Evolutionary conservation across 495 filamentous ascomycete genomes (phyloP).

Genomic region (Penicillium diatomitis): DNA sequence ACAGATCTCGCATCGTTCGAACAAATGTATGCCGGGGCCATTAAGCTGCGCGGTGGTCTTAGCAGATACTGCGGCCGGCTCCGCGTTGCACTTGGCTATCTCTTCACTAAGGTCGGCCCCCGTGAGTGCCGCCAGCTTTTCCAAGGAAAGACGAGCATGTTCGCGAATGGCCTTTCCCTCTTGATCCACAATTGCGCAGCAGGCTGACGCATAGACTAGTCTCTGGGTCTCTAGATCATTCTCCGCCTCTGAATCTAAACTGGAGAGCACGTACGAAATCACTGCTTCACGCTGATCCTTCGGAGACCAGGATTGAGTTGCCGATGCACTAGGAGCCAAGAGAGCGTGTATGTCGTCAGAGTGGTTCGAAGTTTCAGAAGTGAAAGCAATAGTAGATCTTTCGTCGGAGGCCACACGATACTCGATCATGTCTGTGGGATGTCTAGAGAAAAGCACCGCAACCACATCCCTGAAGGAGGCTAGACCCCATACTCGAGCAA

Average conservation of each 20-base stretch:
- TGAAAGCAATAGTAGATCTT: conserved; percentile 28
- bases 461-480: conserved; percentile 30
- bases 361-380: conserved; percentile 5
- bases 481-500: conserved; percentile 43
- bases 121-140: conserved; percentile 18
- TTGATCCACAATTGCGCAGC: conserved; percentile 27
- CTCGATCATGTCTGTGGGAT: conserved; percentile 46
- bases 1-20: conserved; percentile 43
- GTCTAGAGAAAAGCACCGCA: conserved; percentile 34
- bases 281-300: conserved; percentile 17
- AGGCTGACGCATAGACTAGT: conserved; percentile 31
- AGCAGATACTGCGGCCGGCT: conserved; percentile 9
- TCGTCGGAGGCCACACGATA: conserved; percentile 37
- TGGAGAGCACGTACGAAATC: conserved; percentile 23
- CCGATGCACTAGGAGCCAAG: conserved; percentile 3
- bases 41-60: conserved; percentile 18
- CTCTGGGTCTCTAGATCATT: conserved; percentile 15
- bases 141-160: conserved; percentile 21
- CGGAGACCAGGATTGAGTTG: conserved; percentile 4
- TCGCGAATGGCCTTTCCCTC: conserved; percentile 13
- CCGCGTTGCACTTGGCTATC: conserved; percentile 17
- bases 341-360: conserved; percentile 1
- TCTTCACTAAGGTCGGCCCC: conserved; percentile 27
- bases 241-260: conserved; percentile 2
- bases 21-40: conserved; percentile 19